phyloP scores from a whole-genome alignment of 2,329 filamentous ascomycete species.

The Microthyrium microscopicum region DNA sequence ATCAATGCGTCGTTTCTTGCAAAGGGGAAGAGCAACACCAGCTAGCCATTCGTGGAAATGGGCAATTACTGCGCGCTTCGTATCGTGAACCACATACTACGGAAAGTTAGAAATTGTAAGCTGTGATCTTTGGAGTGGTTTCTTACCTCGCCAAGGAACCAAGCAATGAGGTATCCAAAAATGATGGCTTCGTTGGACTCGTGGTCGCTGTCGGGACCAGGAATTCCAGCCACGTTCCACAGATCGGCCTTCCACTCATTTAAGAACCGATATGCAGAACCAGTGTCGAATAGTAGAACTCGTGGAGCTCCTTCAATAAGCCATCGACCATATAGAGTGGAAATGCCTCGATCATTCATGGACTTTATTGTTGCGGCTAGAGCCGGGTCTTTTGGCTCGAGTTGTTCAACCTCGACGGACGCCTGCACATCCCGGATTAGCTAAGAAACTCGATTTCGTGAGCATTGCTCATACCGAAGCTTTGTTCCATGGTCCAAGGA shows the following conservation, averaged over 20 bases:
- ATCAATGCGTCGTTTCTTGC: slow-evolving; percentile 88
- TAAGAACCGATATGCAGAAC: slow-evolving; percentile 77
- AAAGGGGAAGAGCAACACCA: slow-evolving; percentile 79
- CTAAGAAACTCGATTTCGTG: too few relatives aligned
- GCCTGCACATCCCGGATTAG: slow-evolving; percentile 43
- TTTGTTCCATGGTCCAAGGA: slow-evolving; percentile 87
- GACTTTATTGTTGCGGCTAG: slow-evolving; percentile 70
- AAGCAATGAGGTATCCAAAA: slow-evolving; percentile 91
- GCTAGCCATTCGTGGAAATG: slow-evolving; percentile 99
- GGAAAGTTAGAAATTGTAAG: not conserved
- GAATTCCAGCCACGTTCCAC: slow-evolving; percentile 85
- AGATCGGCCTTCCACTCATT: slow-evolving; percentile 96
- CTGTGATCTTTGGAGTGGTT: not conserved
- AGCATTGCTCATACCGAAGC: slow-evolving; percentile 48
- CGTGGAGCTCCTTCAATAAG: slow-evolving; percentile 90
- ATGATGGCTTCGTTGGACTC: slow-evolving; percentile 97
- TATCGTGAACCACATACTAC: slow-evolving; percentile 87
- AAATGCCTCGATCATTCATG: slow-evolving; percentile 84
- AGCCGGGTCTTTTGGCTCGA: slow-evolving; percentile 67
- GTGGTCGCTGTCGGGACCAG: slow-evolving; percentile 76
- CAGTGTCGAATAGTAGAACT: slow-evolving; percentile 87
- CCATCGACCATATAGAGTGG: slow-evolving; percentile 88
- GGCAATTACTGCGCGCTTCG: slow-evolving; percentile 78
- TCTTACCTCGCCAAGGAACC: slow-evolving; percentile 90
- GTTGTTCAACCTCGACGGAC: slow-evolving; percentile 91